Base-by-base conservation (phyloP, 2,329 filamentous ascomycete genomes). In the Falciphora oryzae region DNA sequence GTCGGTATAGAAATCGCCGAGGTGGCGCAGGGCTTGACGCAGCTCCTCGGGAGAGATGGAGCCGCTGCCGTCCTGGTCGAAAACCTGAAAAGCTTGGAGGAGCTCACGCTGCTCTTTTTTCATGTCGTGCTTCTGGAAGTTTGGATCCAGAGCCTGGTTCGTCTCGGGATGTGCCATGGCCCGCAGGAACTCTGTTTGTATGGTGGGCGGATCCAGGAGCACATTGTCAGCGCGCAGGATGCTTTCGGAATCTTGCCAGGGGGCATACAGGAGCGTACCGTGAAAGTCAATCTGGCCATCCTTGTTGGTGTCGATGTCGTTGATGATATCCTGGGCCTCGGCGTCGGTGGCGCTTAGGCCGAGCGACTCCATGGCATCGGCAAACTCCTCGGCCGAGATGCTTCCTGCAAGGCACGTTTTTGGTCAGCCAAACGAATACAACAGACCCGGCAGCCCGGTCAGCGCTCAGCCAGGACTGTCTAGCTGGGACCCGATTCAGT, bases 221-320 rank as follows among this genome's bases (percentile, higher is more conserved):
- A 22, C 18, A 8, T 44, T 25, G 38, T 16, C 29, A 11, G 59
- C 59, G 11, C 29, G 11, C n/a, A 59, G 8, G 27, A 25, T 35
- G 31, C n/a, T 18, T 13, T n/a, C 6, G 14, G 3, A 59, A 38
- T 3, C 16, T 27, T 27, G 16, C 13, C 31, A 28, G 25, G 8
- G n/a, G 22, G 50, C 38, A 58, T 35, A 22, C 0, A 44, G 32
- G 27, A 28, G n/a, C 25, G 13, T 75, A 85, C 83, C 83, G 65
- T 86, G 82, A 74, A 89, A 87, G 73, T 87, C 85, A 71, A 89
- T 87, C 69, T 84, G 85, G 74, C 85, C 86, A 70, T 85, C 86
- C 74, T 85, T 85, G 77, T 89, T 85, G 69, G 81, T 78, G 69
- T 89, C 86, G 67, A 87, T 85, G 75, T 89, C 86, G 76, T 86